Base-by-base conservation (phyloP, 1,139 yeast genomes). In the Suhomyces taliae region DNA sequence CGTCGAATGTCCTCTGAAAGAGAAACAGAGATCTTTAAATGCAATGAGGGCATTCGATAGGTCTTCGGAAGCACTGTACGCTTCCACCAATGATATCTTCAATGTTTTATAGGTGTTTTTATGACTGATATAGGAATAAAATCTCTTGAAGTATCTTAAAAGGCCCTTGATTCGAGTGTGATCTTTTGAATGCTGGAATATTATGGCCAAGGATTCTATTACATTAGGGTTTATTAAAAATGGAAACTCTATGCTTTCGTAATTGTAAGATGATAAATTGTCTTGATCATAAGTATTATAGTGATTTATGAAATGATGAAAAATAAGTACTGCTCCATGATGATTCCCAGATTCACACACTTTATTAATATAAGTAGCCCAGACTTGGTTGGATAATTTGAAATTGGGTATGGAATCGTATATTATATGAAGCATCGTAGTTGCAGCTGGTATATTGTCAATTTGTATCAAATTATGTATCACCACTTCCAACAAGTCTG, bases 101-200 rank as follows among this genome's bases (percentile, higher is more conserved):
- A 74, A 55, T 1, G 65, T 41, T 45, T 66, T 66, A 47, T 64
- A 72, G 1, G 62, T 57, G 7, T 44, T 47, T 36, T 61, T 52
- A 47, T 72, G 69, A n/a, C 67, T 63, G 14, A 59, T 54, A 40
- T 65, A 64, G 0, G 78, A 73, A 55, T 72, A 74, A 50, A 65
- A 74, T 37, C 76, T 53, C 51, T 69, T 67, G 56, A 74, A 72
- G 51, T 74, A 74, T 9, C 54, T 57, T 7, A 66, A 37, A 14
- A 73, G 42, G 0, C 78, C 76, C 10, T 61, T 54, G 2, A 72
- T 57, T 44, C 70, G 58, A 8, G 50, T 51, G 1, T 63, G 53
- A 46, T 69, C 68, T 8, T 58, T 56, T 37, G 66, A 56, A n/a
- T 58, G 60, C 11, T 57, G 58, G 47, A 69, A 74, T 1, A 74